Base-by-base conservation (phyloP, 176 grass and related monocot genomes). In the Oryza officinalis region DNA sequence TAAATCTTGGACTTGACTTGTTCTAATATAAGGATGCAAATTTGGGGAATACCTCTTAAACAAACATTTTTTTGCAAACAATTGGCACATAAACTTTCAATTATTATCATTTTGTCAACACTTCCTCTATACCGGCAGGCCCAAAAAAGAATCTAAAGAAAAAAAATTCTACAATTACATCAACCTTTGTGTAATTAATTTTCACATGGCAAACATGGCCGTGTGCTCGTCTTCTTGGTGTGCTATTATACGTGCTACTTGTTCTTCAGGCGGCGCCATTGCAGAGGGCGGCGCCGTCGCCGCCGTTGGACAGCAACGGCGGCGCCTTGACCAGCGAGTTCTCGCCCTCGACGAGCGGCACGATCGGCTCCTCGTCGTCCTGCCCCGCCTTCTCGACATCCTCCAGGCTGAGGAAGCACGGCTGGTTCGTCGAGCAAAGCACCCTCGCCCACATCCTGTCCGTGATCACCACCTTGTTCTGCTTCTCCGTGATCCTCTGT, bases 381-480 rank as follows among this genome's bases (percentile, higher is more conserved):
- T 71, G 44, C 46, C 38, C 79, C 1, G 78, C 81, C 8, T 79
- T 83, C 69, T 92, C 87, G 8, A 91, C 90, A 74, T 97, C 88
- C 78, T 90, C 87, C 31, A 66, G 45, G 74, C 88, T 90, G 32
- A 97, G 86, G 80, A 97, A 97, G 82, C 94, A 94, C 4, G 90
- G 94, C 85, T 94, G 94, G 71, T 97, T 94, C 59, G 94, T 97
- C 17, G 94, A 97, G 75, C 92, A 94, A 2, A 97, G 87, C 72
- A 97, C 77, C 77, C 92, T 82, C 6, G 94, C 88, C 94, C 94
- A 97, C 92, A 97, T 97, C 76, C 90, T 47, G 80, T 97, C 94
- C 59, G 92, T 92, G 91, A 94, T 90, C 45, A 91, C 92, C 37
- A 94, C 94, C 81, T 87, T 97, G 78, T 97, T 97, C 87, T 91